Conservation (phyloP, 2,329 filamentous ascomycete species). For the Leptographium flavum region DNA sequence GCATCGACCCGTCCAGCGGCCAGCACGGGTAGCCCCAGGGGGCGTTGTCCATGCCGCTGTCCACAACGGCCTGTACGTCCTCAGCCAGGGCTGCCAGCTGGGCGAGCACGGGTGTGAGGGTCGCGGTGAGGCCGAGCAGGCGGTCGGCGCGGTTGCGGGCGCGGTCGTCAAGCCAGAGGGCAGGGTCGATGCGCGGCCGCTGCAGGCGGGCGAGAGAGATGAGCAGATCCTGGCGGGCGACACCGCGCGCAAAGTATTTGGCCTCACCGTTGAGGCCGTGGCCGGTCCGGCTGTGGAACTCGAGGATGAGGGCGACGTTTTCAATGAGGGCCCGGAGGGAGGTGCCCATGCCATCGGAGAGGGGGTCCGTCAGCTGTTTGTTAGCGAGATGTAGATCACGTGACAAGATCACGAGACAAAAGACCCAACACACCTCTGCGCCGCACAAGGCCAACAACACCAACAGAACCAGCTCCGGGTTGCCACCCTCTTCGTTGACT, state of each 20-base stretch:
- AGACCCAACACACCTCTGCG: constrained; percentile 9
- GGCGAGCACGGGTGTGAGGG: constrained; percentile 6
- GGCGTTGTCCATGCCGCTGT: no score
- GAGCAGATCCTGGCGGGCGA: constrained; percentile 10
- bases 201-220: constrained; percentile 7
- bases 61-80: constrained; percentile 7
- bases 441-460: constrained; percentile 8
- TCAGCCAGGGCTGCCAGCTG: constrained; percentile 7
- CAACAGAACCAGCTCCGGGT: constrained; percentile 8
- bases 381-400: background rate
- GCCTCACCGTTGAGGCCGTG: constrained; percentile 6
- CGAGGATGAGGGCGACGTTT: constrained; percentile 8
- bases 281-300: constrained; percentile 6
- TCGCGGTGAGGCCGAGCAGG: constrained; percentile 7
- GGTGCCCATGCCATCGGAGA: constrained; percentile 8
- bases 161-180: constrained; percentile 9
- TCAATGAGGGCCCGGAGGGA: constrained; percentile 8
- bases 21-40: no score
- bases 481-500: constrained; percentile 6
- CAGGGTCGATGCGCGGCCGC: constrained; percentile 8
- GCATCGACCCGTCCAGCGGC: no score
- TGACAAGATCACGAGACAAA: background rate
- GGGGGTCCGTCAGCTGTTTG: constrained; percentile 5
- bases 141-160: constrained; percentile 8
- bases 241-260: constrained; percentile 9